Percentiles rank a stretch among this genome's conserved stretches.
phyloP scores from a whole-genome alignment of 2,329 filamentous ascomycete species.

The Neoascochyta sp. region DNA sequence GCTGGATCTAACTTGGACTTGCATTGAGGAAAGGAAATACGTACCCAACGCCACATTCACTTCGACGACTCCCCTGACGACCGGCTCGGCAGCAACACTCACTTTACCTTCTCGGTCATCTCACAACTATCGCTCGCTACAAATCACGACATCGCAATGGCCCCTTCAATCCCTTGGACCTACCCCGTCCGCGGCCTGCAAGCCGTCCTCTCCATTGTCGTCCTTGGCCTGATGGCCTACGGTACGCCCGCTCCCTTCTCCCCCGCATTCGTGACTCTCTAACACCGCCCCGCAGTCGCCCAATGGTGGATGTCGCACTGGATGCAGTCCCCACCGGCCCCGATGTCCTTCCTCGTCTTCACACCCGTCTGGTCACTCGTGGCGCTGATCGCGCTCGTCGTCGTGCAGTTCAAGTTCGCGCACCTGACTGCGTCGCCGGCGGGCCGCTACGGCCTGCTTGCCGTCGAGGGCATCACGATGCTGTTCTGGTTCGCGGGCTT shows the following conservation, averaged over 20 bases:
- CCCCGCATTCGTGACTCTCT: constrained; percentile 1
- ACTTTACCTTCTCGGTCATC: too few relatives aligned
- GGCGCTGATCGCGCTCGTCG: constrained; percentile 63
- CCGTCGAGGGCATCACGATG: constrained; percentile 67
- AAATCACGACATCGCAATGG: constrained; percentile 44
- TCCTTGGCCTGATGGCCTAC: constrained; percentile 72
- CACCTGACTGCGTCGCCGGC: constrained; percentile 45
- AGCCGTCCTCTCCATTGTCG: constrained; percentile 65
- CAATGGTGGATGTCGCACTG: constrained; percentile 53
- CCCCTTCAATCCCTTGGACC: constrained; percentile 53
- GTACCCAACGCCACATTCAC: constrained; percentile 1
- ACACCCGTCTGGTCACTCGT: constrained; percentile 68
- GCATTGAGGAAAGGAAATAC: too few relatives aligned
- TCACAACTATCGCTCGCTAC: too few relatives aligned
- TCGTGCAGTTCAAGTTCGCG: constrained; percentile 60
- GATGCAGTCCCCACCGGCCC: constrained; percentile 51
- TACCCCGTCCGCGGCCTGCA: constrained; percentile 65
- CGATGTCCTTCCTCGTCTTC: constrained; percentile 77
- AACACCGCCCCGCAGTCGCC: constrained; percentile 49
- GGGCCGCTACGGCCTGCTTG: constrained; percentile 58
- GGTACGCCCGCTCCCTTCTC: constrained; percentile 46
- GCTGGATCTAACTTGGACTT: too few relatives aligned
- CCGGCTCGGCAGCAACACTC: too few relatives aligned
- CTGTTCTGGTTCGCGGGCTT: constrained; percentile 90
- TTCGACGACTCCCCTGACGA: too few relatives aligned